These are phyloP conservation scores for Stropharia rugosoannulata DNA, from an alignment of 768 basidiomycete species.

Conservation along the genomic window DNA sequence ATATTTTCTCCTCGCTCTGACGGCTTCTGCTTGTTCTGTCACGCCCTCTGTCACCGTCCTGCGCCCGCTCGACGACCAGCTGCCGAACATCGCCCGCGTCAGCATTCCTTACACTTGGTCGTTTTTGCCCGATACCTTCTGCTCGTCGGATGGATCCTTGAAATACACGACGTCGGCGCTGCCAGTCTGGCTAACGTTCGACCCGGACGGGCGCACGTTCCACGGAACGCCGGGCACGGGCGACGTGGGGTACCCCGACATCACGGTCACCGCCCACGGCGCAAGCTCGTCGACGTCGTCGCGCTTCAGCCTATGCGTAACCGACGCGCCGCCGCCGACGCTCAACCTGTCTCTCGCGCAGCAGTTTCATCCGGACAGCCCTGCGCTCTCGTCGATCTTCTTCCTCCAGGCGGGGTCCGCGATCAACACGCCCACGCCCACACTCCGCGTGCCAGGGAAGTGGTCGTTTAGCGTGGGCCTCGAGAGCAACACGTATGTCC, in stretches of 20 bases:
- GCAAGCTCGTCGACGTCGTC: constrained; percentile 50
- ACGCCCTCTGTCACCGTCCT: constrained; percentile 41
- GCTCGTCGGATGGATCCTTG: constrained; percentile 39
- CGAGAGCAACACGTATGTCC: constrained; percentile 57
- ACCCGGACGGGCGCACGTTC: constrained; percentile 58
- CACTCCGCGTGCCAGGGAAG: constrained; percentile 68
- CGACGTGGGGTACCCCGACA: constrained; percentile 61
- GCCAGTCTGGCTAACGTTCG: constrained; percentile 79
- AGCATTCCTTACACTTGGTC: constrained; percentile 67
- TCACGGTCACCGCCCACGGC: constrained; percentile 67
- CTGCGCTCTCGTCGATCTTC: constrained; percentile 76
- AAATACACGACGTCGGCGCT: constrained; percentile 55
- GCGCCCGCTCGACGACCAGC: constrained; percentile 68
- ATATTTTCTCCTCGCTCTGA: constrained; percentile 37
- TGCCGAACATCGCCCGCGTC: constrained; percentile 75
- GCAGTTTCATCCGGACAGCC: constrained; percentile 62
- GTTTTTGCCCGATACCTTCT: constrained; percentile 66
- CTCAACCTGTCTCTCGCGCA: constrained; percentile 50
- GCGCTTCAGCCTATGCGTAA: constrained; percentile 55
- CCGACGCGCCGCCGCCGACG: constrained; percentile 49
- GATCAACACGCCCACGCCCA: constrained; percentile 46
- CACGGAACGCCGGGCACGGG: constrained; percentile 60
- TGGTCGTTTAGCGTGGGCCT: constrained; percentile 96
- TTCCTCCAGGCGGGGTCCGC: constrained; percentile 60
- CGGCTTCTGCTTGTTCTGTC: constrained; percentile 39